Percentiles rank a stretch among this genome's conserved stretches.
Evolutionary conservation across 306 rosid species (phyloP).

Genomic region (Begonia fuchsioides): DNA sequence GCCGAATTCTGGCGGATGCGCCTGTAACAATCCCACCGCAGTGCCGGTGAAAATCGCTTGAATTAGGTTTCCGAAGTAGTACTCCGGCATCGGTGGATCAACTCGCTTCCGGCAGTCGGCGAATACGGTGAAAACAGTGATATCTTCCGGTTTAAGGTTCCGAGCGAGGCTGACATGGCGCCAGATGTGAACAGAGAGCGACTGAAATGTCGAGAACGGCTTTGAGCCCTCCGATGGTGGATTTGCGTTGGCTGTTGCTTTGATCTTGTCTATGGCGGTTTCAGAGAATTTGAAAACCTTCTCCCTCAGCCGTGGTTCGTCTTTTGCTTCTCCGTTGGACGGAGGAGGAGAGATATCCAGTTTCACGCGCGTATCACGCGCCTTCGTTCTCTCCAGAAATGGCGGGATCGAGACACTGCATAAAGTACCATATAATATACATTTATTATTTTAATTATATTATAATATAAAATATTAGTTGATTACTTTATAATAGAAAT

Average conservation of each 20-base stretch:
- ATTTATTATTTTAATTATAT: too few relatives aligned
- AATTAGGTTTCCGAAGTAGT: constrained; percentile 79
- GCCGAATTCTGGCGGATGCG: constrained; percentile 46
- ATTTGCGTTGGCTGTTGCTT: constrained; percentile 37
- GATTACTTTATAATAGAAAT: too few relatives aligned
- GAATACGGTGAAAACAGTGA: constrained; percentile 88
- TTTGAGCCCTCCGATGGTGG: constrained; percentile 43
- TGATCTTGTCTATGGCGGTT: constrained; percentile 55
- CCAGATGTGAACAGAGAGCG: constrained; percentile 78
- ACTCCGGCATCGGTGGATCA: constrained; percentile 75
- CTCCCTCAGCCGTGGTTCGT: constrained; percentile 33
- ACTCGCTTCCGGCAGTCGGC: constrained; percentile 80
- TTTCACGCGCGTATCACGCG: constrained; percentile 69
- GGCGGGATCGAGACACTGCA: constrained; percentile 33
- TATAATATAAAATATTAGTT: too few relatives aligned
- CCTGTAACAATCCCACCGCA: constrained; percentile 36
- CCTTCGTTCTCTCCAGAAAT: constrained; percentile 58
- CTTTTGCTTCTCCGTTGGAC: constrained; percentile 22
- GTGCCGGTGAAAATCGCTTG: constrained; percentile 77
- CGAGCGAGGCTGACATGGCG: constrained; percentile 75
- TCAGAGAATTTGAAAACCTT: constrained; percentile 77
- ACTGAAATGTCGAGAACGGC: constrained; percentile 83
- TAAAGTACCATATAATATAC: too few relatives aligned
- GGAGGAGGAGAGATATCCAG: constrained; percentile 57
- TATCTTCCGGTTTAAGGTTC: constrained; percentile 63